A percentile compares a stretch with the other conserved stretches of the same genome.
phyloP scores from a whole-genome alignment of 352 stramenopile species.

The Globisporangium spinosum region DNA sequence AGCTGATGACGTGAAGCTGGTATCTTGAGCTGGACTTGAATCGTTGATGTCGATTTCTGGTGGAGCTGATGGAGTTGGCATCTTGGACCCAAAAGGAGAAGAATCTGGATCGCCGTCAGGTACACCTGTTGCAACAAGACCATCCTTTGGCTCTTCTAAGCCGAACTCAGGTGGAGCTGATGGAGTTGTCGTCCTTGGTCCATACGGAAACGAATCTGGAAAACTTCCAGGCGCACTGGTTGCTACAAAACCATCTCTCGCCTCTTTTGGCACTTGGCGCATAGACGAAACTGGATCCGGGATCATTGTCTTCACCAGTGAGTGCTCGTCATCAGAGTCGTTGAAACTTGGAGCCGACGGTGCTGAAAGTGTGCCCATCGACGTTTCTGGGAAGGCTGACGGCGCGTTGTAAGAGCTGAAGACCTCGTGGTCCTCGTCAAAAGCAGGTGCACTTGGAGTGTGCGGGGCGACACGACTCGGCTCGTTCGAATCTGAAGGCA shows the following conservation, averaged over 20 bases:
- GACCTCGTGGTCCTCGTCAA: constrained; percentile 12
- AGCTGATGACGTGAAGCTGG: constrained; percentile 9
- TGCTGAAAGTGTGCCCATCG: constrained; percentile 2
- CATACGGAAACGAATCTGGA: constrained; percentile 17
- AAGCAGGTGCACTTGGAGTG: constrained; percentile 13
- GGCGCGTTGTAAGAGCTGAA: background rate
- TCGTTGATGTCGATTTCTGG: constrained; percentile 24
- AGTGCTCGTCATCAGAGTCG: constrained; percentile 37
- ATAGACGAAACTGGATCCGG: background rate
- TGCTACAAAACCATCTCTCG: constrained; percentile 5
- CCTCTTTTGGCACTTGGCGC: background rate
- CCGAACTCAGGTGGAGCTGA: constrained; percentile 19
- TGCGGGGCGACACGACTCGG: background rate
- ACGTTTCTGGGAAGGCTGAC: background rate
- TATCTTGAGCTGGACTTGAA: constrained; percentile 10
- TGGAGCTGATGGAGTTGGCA: constrained; percentile 28
- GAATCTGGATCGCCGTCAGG: background rate
- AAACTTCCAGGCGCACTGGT: constrained; percentile 15
- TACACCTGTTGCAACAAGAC: background rate
- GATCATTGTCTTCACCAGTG: background rate
- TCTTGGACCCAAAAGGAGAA: constrained; percentile 14
- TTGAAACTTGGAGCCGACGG: constrained; percentile 41
- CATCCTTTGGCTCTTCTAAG: background rate
- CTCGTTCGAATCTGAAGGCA: background rate
- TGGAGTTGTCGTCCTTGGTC: background rate